Conservation (phyloP, 2,329 filamentous ascomycete genomes). For the Lasiodiplodia hormozganensis region DNA sequence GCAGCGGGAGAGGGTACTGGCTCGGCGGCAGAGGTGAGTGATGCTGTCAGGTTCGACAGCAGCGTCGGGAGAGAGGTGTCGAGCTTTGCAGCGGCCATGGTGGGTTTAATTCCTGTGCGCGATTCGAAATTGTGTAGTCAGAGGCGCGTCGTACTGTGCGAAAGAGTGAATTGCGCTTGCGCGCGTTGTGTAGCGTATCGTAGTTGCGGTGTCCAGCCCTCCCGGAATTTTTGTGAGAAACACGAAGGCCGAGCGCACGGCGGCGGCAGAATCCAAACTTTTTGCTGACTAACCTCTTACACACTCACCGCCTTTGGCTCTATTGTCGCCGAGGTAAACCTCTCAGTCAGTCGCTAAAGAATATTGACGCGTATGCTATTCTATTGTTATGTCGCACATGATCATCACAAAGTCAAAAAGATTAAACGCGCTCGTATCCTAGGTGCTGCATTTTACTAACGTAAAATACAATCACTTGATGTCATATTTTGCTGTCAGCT, state of each 20-base stretch:
- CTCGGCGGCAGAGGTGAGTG: constrained; percentile 66
- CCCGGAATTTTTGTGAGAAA: background rate
- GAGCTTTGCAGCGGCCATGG: constrained; percentile 31
- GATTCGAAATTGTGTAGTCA: background rate
- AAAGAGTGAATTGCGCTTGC: background rate
- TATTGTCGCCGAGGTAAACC: background rate
- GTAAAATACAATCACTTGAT: background rate
- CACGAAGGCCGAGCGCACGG: too few relatives aligned
- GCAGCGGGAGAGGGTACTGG: constrained; percentile 49
- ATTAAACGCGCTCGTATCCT: background rate
- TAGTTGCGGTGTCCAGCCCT: background rate
- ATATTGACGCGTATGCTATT: background rate
- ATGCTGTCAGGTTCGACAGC: constrained; percentile 58
- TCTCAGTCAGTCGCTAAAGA: background rate
- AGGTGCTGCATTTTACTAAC: background rate
- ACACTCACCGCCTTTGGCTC: background rate
- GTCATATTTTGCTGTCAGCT: background rate
- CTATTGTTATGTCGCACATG: background rate
- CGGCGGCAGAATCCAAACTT: constrained; percentile 4
- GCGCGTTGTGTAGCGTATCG: background rate
- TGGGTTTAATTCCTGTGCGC: too few relatives aligned
- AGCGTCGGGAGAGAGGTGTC: constrained; percentile 49
- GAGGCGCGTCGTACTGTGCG: background rate
- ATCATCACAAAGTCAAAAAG: background rate
- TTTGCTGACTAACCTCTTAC: background rate